phyloP scores from a whole-genome alignment of 331 rosid genomes.

The Malus hybrid region DNA sequence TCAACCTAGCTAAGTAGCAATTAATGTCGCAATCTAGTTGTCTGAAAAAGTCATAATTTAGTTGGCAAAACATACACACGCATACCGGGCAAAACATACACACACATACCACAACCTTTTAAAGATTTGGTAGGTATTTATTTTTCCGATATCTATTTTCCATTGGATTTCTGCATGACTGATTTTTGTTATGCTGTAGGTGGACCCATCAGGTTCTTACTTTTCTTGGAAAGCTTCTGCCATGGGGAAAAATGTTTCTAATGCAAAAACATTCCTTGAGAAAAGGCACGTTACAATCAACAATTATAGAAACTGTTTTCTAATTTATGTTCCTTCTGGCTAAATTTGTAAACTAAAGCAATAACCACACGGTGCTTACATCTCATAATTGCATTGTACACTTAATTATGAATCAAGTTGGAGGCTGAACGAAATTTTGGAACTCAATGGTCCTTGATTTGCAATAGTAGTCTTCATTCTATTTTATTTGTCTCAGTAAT shows the following conservation, averaged over 20 bases:
- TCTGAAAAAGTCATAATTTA: not conserved
- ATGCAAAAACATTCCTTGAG: constrained; percentile 85
- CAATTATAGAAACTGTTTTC: not conserved
- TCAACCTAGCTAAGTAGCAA: no score
- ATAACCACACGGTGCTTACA: not conserved
- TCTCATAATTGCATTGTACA: not conserved
- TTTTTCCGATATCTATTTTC: not conserved
- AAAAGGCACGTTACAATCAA: constrained; percentile 44
- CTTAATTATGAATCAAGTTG: not conserved
- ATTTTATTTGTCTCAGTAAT: not conserved
- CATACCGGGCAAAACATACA: not conserved
- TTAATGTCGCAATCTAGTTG: no score
- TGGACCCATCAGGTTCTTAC: constrained; percentile 90
- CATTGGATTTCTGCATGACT: not conserved
- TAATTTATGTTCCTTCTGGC: not conserved
- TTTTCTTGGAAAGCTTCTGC: constrained; percentile 99
- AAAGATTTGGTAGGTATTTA: not conserved
- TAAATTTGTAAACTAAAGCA: not conserved
- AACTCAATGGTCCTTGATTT: not conserved
- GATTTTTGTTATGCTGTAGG: constrained; percentile 38
- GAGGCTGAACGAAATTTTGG: not conserved
- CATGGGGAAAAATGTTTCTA: constrained; percentile 94
- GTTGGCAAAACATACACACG: not conserved
- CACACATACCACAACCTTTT: not conserved
- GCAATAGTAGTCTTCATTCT: not conserved